Evolutionary conservation across 768 basidiomycete species (phyloP), one percentile per base, ranked within the genome.

Genomic region (Boletus fagicola): DNA sequence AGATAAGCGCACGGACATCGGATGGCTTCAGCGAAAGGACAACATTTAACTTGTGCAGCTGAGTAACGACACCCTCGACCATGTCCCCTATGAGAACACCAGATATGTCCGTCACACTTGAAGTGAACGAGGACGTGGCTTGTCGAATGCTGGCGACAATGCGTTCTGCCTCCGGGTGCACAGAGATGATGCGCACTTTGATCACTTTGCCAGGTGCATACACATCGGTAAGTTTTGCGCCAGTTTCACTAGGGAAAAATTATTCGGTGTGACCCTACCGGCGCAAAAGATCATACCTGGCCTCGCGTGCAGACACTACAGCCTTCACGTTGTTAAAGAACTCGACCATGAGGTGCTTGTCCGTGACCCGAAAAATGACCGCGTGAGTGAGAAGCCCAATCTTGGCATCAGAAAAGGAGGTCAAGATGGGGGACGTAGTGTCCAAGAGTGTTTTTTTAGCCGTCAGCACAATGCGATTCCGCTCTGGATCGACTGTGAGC

Each of bases 321-420:
- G 91, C 97, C 65, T 90, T 88, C 55, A 95, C 62, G 53, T 90
- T 89, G 60, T 94, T 95, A 69, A 88, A 99, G 63, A 97, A 91
- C 67, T 97, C 94, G 30, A 98, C 85, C 62, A 93, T 75, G 46
- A 95, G 75, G 58, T 85, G 79, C 67, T 88, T 94, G 16, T 92
- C 89, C 35, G 84, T 76, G n/a, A 91, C 77, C 69, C 87, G 91
- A 77, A 86, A 88, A 47, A 99, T 80, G 3, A 92, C 90, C 2
- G 86, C 95, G 68, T 94, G 84, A 0, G 89, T 82, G 26, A 96
- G 75, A 38, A 82, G 67, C 5, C 94, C 94, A 7, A 82, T 76
- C 65, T 82, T 77, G 36, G 83, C 85, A 54, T 92, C 88, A 36
- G 86, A 86, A 53, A 87, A 68, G 16, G 73, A 78, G 2, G 87